Evolutionary conservation across 31 red algal species (phyloP).

Genomic region (Odonthalia washingtoniensis): DNA sequence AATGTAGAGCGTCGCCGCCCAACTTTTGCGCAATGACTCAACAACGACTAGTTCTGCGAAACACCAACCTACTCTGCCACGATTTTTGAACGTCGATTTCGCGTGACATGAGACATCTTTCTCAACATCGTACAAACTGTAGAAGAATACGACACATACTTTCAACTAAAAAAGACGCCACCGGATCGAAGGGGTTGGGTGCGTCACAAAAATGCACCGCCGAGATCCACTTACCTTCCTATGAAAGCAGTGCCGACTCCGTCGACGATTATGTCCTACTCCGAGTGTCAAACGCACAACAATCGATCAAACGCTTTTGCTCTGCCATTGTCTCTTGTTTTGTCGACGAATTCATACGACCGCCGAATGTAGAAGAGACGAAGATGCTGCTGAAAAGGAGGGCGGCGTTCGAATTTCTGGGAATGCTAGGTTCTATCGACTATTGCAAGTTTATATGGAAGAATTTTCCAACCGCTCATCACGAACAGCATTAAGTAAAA

Average conservation of each 20-base stretch:
- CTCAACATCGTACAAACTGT: no score
- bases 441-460: slow-evolving; percentile 29
- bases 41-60: slow-evolving; percentile 24
- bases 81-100: background rate
- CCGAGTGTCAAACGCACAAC: slow-evolving; percentile 34
- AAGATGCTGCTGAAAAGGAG: background rate
- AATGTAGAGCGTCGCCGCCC: no score
- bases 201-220: slow-evolving; percentile 15
- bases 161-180: slow-evolving; percentile 14
- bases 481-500: slow-evolving; percentile 25
- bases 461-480: slow-evolving; percentile 4
- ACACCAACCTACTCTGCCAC: background rate
- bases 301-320: no score
- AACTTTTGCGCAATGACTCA: no score
- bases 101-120: no score
- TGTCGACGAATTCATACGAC: no score
- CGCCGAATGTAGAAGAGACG: no score
- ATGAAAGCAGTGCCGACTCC: slow-evolving; percentile 28
- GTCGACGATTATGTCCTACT: slow-evolving; percentile 51
- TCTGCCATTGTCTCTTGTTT: no score
- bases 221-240: slow-evolving; percentile 16
- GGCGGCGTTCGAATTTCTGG: slow-evolving; percentile 20
- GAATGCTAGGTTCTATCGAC: slow-evolving; percentile 24
- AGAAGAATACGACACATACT: background rate
- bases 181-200: background rate